These are phyloP conservation scores for Pogostemon cablin DNA, from an alignment of 257 asterid species.

Conservation along the genomic window DNA sequence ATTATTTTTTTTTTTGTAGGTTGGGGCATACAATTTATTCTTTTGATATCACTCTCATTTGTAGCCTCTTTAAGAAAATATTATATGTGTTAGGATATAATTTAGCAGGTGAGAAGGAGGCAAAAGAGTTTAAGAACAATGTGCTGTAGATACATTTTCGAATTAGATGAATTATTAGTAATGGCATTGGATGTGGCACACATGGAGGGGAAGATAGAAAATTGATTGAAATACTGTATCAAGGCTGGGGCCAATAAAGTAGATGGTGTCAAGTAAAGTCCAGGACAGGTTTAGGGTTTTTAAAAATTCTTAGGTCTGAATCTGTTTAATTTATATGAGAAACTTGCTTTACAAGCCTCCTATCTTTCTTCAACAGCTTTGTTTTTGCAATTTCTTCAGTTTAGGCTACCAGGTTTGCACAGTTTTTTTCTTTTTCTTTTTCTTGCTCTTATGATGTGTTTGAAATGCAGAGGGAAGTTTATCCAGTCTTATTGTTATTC, in stretches of 20 bases:
- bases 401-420: conserved; percentile 20
- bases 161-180: conserved; percentile 8
- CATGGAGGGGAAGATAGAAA: background rate
- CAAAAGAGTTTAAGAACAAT: background rate
- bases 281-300: too few species aligned
- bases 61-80: background rate
- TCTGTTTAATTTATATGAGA: too few species aligned
- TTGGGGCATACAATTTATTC: background rate
- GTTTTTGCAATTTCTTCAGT: background rate
- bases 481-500: conserved; percentile 79
- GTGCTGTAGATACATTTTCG: background rate
- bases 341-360: too few species aligned
- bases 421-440: conserved; percentile 5
- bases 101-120: background rate
- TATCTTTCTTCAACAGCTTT: too few species aligned
- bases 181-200: background rate
- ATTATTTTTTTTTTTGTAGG: too few species aligned
- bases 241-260: too few species aligned
- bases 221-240: too few species aligned
- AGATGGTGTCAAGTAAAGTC: too few species aligned
- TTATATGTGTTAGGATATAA: background rate
- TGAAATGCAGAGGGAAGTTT: conserved; percentile 77
- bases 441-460: conserved; percentile 27
- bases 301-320: too few species aligned
- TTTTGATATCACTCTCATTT: background rate